Conservation (phyloP, 805 yeast genomes). For the Hagleromyces aurorensis region DNA sequence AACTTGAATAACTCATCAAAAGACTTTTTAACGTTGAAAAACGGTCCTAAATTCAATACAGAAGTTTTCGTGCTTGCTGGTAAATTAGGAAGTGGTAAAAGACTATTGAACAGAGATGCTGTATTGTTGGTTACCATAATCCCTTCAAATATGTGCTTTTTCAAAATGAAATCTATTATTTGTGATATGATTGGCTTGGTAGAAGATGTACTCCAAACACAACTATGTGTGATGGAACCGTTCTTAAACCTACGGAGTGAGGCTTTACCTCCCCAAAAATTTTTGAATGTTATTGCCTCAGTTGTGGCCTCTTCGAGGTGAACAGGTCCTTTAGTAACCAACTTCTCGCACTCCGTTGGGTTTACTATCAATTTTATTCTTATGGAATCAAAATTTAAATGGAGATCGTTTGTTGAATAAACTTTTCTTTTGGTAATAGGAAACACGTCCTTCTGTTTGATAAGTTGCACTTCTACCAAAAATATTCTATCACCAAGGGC, state of each 20-base stretch:
- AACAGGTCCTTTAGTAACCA: constrained; percentile 81
- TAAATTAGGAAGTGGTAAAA: constrained; percentile 52
- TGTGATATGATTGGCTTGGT: constrained; percentile 56
- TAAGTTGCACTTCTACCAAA: constrained; percentile 30
- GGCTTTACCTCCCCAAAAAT: constrained; percentile 85
- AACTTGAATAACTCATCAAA: constrained; percentile 53
- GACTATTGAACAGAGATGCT: constrained; percentile 39
- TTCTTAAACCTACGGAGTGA: constrained; percentile 89
- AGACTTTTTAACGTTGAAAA: constrained; percentile 38
- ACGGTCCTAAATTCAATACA: constrained; percentile 36
- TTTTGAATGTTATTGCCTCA: constrained; percentile 56
- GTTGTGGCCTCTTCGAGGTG: constrained; percentile 47
- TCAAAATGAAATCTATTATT: constrained; percentile 56
- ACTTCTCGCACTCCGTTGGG: constrained; percentile 65
- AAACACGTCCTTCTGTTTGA: constrained; percentile 26
- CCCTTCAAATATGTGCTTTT: constrained; percentile 49
- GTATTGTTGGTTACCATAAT: constrained; percentile 26
- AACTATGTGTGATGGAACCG: constrained; percentile 84
- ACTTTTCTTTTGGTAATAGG: constrained; percentile 43
- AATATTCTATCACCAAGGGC: constrained; percentile 47
- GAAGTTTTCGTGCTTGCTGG: constrained; percentile 53
- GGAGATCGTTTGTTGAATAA: constrained; percentile 29
- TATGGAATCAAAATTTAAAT: constrained; percentile 29
- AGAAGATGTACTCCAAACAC: constrained; percentile 64
- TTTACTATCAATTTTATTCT: constrained; percentile 62